Evolutionary conservation across 352 stramenopile genomes (phyloP).

Genomic region (Globisporangium nunn): DNA sequence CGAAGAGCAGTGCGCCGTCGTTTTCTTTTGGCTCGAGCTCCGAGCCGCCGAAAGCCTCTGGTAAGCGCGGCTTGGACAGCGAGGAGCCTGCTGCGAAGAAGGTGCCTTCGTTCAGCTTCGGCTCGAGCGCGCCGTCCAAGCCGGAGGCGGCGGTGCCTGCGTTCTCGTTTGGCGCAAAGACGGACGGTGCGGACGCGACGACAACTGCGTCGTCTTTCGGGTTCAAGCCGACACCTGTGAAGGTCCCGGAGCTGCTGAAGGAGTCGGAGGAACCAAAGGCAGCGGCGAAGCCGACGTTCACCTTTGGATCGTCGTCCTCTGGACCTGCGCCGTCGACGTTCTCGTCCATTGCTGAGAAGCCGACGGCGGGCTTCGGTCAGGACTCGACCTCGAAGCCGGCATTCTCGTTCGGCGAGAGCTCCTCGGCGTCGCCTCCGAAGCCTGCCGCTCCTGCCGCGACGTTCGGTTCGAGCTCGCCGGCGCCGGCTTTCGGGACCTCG

Average conservation of each 20-base stretch:
- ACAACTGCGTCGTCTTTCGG: constrained; percentile 18
- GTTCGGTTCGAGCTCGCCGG: constrained; percentile 8
- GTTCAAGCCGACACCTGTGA: constrained; percentile 8
- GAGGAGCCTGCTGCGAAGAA: constrained; percentile 11
- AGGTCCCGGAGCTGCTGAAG: neutral
- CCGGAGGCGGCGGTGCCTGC: constrained; percentile 15
- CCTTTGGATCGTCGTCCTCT: constrained; percentile 31
- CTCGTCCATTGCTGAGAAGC: constrained; percentile 13
- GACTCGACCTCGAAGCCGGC: constrained; percentile 15
- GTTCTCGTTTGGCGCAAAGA: constrained; percentile 21
- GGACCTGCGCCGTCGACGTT: constrained; percentile 1
- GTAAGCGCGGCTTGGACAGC: constrained; percentile 1
- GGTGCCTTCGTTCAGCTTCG: constrained; percentile 13
- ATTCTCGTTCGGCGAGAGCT: constrained; percentile 8
- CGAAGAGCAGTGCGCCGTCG: neutral
- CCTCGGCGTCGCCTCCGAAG: constrained; percentile 3
- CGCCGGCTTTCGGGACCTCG: constrained; percentile 11
- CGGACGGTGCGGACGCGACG: constrained; percentile 6
- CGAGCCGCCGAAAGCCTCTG: neutral
- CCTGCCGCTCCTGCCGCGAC: constrained; percentile 1
- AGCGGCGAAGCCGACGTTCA: constrained; percentile 25
- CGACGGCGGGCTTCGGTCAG: constrained; percentile 21
- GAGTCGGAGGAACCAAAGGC: constrained; percentile 1
- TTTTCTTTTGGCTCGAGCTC: constrained; percentile 12
- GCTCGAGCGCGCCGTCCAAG: constrained; percentile 9